These are phyloP conservation scores for Chlamydomonas reinhardtii DNA, from an alignment of 163 green algal species.

Conservation along the genomic window DNA sequence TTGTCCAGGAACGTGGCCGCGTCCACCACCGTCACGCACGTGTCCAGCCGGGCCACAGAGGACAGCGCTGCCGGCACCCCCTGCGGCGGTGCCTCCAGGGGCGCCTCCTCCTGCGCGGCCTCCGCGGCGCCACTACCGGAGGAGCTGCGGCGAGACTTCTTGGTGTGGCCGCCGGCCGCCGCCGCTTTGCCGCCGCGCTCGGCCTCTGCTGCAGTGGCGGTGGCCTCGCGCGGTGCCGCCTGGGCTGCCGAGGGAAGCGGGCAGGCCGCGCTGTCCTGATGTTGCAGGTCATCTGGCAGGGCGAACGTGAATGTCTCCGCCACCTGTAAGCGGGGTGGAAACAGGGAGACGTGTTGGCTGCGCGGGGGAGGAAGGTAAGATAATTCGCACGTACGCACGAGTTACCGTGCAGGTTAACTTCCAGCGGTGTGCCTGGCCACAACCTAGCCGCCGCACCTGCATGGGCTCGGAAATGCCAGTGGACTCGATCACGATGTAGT, in stretches of 20 bases:
- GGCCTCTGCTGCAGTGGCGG: neutral
- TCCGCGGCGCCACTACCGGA: neutral
- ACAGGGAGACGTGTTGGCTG: no score
- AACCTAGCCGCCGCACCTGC: no score
- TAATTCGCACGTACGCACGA: no score
- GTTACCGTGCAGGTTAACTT: no score
- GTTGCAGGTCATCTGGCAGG: neutral
- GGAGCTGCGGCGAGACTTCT: neutral
- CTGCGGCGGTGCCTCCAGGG: neutral
- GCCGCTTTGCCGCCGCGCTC: no score
- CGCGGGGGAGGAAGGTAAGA: no score
- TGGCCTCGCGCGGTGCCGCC: neutral
- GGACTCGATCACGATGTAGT: conserved; percentile 85
- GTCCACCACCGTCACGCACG: conserved; percentile 87
- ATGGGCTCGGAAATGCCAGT: conserved; percentile 83
- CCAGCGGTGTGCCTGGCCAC: no score
- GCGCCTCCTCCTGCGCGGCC: neutral
- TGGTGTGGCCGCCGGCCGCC: no score
- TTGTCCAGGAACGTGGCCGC: conserved; percentile 64
- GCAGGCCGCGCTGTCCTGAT: neutral
- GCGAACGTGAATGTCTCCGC: neutral
- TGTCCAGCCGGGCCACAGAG: conserved; percentile 67
- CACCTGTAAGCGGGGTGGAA: conserved; percentile 56
- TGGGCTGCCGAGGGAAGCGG: neutral
- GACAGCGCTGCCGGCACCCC: neutral